These are phyloP conservation scores for Obba rivulosa DNA, from an alignment of 768 basidiomycete species.

Conservation along the genomic window DNA sequence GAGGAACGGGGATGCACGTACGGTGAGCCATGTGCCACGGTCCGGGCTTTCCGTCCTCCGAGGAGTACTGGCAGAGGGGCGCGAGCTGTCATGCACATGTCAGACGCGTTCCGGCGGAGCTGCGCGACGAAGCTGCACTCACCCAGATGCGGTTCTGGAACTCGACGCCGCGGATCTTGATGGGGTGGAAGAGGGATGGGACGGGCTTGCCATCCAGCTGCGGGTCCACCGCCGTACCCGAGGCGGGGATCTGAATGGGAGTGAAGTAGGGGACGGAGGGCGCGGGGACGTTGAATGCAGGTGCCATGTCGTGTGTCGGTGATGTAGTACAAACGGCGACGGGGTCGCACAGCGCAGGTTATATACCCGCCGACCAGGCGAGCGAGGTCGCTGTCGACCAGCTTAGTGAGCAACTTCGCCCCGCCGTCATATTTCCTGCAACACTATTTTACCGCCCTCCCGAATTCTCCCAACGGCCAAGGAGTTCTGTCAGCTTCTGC, in stretches of 20 bases:
- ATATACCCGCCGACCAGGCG: too few species aligned
- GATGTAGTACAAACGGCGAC: background rate
- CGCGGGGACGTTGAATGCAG: constrained; percentile 11
- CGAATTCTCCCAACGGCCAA: too few species aligned
- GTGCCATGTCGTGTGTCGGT: background rate
- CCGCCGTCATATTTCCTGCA: too few species aligned
- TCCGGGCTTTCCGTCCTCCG: constrained; percentile 45
- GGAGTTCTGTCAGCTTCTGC: too few species aligned
- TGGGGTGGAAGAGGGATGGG: constrained; percentile 47
- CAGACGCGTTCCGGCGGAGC: background rate
- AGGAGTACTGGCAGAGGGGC: constrained; percentile 58
- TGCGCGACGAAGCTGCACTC: constrained; percentile 1
- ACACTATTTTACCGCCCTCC: too few species aligned
- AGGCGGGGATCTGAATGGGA: constrained; percentile 38
- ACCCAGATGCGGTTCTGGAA: constrained; percentile 28
- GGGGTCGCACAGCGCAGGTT: background rate
- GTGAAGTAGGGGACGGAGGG: constrained; percentile 40
- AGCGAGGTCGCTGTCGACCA: too few species aligned
- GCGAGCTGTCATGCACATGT: constrained; percentile 31
- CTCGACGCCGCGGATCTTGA: constrained; percentile 35
- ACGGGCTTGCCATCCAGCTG: constrained; percentile 33
- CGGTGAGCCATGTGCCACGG: constrained; percentile 55
- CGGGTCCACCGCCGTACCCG: constrained; percentile 38
- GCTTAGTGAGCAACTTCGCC: too few species aligned
- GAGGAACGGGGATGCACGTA: constrained; percentile 8